Evolutionary conservation across 352 stramenopile genomes (phyloP).

Genomic region (Thraustochytrium sp.): DNA sequence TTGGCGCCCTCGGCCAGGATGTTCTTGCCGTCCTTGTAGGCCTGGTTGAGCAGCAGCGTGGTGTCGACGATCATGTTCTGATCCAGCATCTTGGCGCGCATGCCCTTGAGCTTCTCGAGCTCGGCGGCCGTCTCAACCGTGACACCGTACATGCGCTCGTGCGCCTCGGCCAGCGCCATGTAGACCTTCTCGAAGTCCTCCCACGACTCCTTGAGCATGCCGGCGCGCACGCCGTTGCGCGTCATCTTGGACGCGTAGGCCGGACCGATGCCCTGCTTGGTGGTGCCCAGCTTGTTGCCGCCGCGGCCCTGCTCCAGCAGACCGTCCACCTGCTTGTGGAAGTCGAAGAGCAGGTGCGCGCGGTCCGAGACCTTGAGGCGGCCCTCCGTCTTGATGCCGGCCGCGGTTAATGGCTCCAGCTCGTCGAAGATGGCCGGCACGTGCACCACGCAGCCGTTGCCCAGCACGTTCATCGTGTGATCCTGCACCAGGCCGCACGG

Average conservation of each 20-base stretch:
- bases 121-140: conserved; percentile 70
- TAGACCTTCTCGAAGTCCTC: conserved; percentile 62
- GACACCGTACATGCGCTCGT: conserved; percentile 59
- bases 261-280: conserved; percentile 96
- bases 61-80: conserved; percentile 83
- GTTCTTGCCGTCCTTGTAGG: conserved; percentile 87
- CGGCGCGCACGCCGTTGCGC: conserved; percentile 92
- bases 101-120: conserved; percentile 67
- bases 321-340: conserved; percentile 90
- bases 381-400: conserved; percentile 80
- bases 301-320: conserved; percentile 72
- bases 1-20: conserved; percentile 98
- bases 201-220: conserved; percentile 75
- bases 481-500: conserved; percentile 95
- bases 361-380: conserved; percentile 94
- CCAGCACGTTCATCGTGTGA: conserved; percentile 89
- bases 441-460: conserved; percentile 97
- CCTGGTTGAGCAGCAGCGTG: conserved; percentile 90
- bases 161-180: conserved; percentile 54
- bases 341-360: conserved; percentile 96
- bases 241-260: conserved; percentile 97
- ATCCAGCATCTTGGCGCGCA: conserved; percentile 62
- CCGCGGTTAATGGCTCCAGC: conserved; percentile 73
- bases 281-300: conserved; percentile 97
- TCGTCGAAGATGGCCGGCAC: conserved; percentile 90